Conservation (phyloP, 225 moss, liverwort and hornwort genomes). For the Rhytidiadelphus loreus region DNA sequence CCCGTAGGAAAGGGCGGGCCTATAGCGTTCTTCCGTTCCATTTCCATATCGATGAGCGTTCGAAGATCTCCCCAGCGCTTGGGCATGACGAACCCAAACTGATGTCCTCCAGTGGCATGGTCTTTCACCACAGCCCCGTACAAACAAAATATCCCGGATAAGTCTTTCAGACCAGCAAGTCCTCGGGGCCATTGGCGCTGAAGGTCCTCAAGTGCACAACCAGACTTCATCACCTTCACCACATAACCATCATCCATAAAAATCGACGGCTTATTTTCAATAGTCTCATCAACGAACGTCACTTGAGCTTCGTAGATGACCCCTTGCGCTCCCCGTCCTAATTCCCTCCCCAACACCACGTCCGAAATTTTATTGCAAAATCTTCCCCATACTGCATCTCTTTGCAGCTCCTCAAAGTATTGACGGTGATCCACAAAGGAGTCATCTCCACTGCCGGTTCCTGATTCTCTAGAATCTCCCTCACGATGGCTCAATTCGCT, state of each 20-base stretch:
- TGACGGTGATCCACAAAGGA: background rate
- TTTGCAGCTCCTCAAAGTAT: background rate
- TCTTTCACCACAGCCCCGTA: background rate
- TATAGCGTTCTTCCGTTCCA: background rate
- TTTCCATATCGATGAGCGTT: background rate
- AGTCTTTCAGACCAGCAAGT: background rate
- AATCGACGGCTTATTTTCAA: too few species aligned
- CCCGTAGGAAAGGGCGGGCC: background rate
- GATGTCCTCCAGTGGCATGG: background rate
- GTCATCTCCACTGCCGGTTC: background rate
- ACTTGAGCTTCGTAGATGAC: background rate
- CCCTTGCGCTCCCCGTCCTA: too few species aligned
- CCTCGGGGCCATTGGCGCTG: background rate
- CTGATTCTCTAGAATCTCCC: background rate
- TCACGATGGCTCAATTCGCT: background rate
- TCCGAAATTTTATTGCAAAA: fast-evolving
- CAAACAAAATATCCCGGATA: background rate
- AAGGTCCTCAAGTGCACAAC: background rate
- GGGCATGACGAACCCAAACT: background rate
- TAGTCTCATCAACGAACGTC: background rate
- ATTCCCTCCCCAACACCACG: too few species aligned
- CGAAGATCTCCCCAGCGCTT: background rate
- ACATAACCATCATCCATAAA: background rate
- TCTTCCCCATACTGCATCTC: background rate
- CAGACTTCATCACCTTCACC: background rate